These are phyloP conservation scores for Puya raimondii DNA, from an alignment of 176 grass and related monocot species.

Conservation along the genomic window DNA sequence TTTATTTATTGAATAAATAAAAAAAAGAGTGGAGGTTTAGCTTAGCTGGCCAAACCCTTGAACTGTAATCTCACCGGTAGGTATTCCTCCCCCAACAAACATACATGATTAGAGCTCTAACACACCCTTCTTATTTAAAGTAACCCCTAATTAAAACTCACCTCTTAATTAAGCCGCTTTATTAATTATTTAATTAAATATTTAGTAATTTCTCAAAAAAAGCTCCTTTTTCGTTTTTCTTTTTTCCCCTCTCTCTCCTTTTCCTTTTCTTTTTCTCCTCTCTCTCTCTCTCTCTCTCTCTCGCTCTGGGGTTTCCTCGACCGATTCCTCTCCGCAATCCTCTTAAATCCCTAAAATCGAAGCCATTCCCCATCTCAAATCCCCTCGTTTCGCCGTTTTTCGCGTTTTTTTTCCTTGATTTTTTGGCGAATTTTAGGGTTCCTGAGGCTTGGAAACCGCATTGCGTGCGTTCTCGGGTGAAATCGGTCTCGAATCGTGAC, in stretches of 20 bases:
- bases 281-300: slow-evolving; percentile 8
- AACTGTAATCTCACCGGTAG: slow-evolving; percentile 26
- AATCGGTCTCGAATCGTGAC: background rate
- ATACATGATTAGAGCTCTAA: background rate
- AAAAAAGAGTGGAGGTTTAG: background rate
- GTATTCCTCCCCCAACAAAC: slow-evolving; percentile 16
- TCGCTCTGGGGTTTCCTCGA: slow-evolving; percentile 24
- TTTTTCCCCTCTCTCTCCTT: slow-evolving; percentile 20
- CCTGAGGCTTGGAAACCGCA: background rate
- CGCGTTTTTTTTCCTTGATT: background rate
- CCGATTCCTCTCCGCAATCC: slow-evolving; percentile 24
- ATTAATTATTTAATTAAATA: slow-evolving; percentile 4
- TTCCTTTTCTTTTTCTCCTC: slow-evolving; percentile 19
- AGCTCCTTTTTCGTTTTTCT: slow-evolving; percentile 24
- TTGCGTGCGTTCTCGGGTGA: too few relatives aligned
- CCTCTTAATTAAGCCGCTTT: background rate
- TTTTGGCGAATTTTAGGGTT: slow-evolving; percentile 29
- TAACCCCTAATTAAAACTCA: background rate
- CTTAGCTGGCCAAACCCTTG: background rate
- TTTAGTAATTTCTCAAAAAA: slow-evolving; percentile 10
- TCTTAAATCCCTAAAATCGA: slow-evolving; percentile 14
- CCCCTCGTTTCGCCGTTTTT: background rate
- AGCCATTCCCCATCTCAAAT: slow-evolving; percentile 17
- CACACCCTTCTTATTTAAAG: background rate
- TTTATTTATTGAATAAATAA: background rate